phyloP scores from a whole-genome alignment of 1,284 basidiomycete genomes.

The Ganoderma lingzhi region DNA sequence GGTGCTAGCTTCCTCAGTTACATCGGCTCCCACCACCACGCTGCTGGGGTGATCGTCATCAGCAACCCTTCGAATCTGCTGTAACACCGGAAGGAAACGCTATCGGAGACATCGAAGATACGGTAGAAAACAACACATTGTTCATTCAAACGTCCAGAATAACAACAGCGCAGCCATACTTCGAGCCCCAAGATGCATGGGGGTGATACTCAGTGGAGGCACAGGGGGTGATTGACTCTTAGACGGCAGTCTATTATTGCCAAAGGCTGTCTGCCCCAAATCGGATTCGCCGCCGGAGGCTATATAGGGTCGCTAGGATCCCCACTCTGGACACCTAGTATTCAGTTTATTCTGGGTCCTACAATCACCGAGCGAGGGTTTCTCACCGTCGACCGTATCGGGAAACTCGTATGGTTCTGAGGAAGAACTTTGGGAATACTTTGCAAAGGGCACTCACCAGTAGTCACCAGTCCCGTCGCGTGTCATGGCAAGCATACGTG shows the following conservation, averaged over 20 bases:
- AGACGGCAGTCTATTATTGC: conserved; percentile 2
- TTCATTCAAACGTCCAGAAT: not conserved
- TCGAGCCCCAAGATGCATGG: not conserved
- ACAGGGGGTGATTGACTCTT: conserved; percentile 6
- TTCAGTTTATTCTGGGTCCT: conserved; percentile 13
- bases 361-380: not conserved
- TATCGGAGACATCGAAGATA: not conserved
- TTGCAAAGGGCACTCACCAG: not conserved
- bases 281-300: not conserved
- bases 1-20: conserved; percentile 10
- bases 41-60: not conserved
- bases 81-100: not conserved
- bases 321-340: not conserved
- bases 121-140: not conserved
- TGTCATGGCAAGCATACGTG: not conserved
- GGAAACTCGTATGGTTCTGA: not conserved
- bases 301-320: not conserved
- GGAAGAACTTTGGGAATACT: conserved; percentile 3
- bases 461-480: not conserved
- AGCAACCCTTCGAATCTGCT: not conserved
- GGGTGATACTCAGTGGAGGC: not conserved
- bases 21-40: conserved; percentile 9
- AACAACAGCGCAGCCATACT: not conserved
- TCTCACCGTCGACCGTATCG: not conserved
- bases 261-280: not conserved